A percentile compares a stretch with the other conserved stretches of the same genome.
These are phyloP conservation scores for Ramichloridium luteum DNA, from an alignment of 2,329 filamentous ascomycete genomes.

Conservation along the genomic window DNA sequence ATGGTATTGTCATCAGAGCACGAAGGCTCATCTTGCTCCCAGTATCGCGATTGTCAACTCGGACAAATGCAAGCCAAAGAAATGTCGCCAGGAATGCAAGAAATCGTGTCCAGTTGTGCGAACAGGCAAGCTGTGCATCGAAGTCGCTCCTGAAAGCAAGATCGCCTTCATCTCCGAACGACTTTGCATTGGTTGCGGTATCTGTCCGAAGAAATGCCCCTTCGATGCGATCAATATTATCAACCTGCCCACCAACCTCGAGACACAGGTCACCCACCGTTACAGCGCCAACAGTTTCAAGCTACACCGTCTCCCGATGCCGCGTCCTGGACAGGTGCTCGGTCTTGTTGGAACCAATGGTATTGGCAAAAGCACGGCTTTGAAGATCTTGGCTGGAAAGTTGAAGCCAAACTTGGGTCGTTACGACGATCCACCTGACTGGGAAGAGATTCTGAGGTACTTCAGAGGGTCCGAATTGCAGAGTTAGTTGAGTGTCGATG, in stretches of 20 bases:
- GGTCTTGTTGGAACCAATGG: slow-evolving; percentile 98
- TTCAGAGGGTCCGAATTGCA: slow-evolving; percentile 96
- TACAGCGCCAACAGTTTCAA: slow-evolving; percentile 99
- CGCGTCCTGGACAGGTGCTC: slow-evolving; percentile 85
- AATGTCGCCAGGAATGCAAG: slow-evolving; percentile 93
- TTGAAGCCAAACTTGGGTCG: slow-evolving; percentile 94
- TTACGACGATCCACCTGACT: slow-evolving; percentile 93
- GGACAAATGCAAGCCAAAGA: slow-evolving; percentile 67
- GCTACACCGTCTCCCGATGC: slow-evolving; percentile 91
- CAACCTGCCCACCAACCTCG: slow-evolving; percentile 98
- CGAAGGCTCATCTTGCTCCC: slow-evolving; percentile 5
- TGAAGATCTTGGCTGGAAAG: slow-evolving; percentile 98
- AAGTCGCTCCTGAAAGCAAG: slow-evolving; percentile 76
- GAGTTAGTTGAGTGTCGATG: slow-evolving; percentile 45
- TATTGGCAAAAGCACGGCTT: slow-evolving; percentile 99
- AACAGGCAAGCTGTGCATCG: slow-evolving; percentile 94
- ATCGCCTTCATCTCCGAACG: slow-evolving; percentile 97
- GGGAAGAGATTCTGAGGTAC: slow-evolving; percentile 97
- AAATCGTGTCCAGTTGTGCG: slow-evolving; percentile 96
- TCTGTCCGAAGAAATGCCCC: slow-evolving; percentile 98
- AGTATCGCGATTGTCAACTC: slow-evolving; percentile 98
- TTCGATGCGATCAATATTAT: slow-evolving; percentile 99
- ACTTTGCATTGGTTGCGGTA: slow-evolving; percentile 96
- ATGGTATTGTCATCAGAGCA: background rate
- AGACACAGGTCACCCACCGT: slow-evolving; percentile 93